Evolutionary conservation across 768 basidiomycete species (phyloP).

Genomic region (Baorangia bicolor): DNA sequence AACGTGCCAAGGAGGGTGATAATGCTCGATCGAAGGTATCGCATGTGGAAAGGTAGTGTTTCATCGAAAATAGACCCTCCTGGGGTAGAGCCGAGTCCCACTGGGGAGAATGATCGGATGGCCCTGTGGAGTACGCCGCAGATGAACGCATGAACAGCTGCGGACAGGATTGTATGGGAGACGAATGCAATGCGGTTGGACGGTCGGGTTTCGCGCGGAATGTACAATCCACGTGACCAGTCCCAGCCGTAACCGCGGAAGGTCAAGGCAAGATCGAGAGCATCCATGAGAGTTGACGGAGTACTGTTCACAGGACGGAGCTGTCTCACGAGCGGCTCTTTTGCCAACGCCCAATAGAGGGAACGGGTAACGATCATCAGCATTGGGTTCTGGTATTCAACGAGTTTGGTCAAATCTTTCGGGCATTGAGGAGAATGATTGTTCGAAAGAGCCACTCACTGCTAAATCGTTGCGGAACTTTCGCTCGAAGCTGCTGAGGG

Average conservation of each 20-base stretch:
- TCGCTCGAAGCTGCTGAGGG: background rate
- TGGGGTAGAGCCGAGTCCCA: background rate
- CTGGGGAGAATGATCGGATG: background rate
- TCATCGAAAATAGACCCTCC: background rate
- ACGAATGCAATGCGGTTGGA: background rate
- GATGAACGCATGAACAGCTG: background rate
- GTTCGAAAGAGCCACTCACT: background rate
- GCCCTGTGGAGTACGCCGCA: background rate
- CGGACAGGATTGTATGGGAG: background rate
- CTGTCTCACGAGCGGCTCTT: background rate
- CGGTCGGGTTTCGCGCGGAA: background rate
- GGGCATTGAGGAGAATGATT: background rate
- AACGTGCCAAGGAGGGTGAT: background rate
- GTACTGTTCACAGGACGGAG: background rate
- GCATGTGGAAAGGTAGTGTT: background rate
- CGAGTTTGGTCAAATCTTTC: background rate
- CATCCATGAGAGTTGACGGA: background rate
- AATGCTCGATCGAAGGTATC: background rate
- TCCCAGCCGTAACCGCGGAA: background rate
- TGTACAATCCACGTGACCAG: background rate
- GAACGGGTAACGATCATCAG: background rate
- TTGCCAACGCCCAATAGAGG: background rate
- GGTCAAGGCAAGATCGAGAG: background rate
- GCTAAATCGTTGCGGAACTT: background rate
- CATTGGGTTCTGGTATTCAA: background rate